Conservation (phyloP, 768 basidiomycete genomes). For the Phlegmacium glaucopus region DNA sequence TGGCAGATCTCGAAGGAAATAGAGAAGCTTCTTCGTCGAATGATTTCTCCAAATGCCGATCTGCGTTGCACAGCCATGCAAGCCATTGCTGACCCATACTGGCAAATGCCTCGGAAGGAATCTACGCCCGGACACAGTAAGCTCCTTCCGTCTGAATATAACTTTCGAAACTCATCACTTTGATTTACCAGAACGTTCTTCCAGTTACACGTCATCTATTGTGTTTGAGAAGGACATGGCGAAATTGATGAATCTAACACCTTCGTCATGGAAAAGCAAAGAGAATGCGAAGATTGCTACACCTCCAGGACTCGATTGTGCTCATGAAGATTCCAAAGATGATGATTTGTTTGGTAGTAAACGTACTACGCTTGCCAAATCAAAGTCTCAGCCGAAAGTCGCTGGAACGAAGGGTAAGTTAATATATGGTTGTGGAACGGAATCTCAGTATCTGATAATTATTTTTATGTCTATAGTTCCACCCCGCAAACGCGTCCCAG, state of each 20-base stretch:
- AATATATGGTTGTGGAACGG: not conserved
- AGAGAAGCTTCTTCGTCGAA: conserved; percentile 68
- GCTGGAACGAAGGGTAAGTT: conserved; percentile 34
- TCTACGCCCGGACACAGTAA: conserved; percentile 38
- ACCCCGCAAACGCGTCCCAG: conserved; percentile 36
- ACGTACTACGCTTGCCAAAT: conserved; percentile 28
- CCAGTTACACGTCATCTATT: conserved; percentile 44
- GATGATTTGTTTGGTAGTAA: not conserved
- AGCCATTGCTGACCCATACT: conserved; percentile 66
- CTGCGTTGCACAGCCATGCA: conserved; percentile 67
- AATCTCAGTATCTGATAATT: not conserved
- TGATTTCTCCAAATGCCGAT: conserved; percentile 83
- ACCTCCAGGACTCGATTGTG: conserved; percentile 23
- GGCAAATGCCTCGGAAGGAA: conserved; percentile 36
- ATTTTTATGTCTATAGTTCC: conserved; percentile 19
- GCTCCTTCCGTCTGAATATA: conserved; percentile 9
- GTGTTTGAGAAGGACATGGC: conserved; percentile 49
- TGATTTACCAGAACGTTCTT: conserved; percentile 36
- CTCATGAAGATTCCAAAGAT: conserved; percentile 9
- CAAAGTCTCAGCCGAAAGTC: conserved; percentile 45
- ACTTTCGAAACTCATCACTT: not conserved
- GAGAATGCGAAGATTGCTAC: conserved; percentile 32
- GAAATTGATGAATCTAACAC: conserved; percentile 33
- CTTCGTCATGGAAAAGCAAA: conserved; percentile 28
- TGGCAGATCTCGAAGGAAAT: conserved; percentile 66